Evolutionary conservation across 192 early-diverging fungal genomes (phyloP).

Genomic region (Backusella luteola): DNA sequence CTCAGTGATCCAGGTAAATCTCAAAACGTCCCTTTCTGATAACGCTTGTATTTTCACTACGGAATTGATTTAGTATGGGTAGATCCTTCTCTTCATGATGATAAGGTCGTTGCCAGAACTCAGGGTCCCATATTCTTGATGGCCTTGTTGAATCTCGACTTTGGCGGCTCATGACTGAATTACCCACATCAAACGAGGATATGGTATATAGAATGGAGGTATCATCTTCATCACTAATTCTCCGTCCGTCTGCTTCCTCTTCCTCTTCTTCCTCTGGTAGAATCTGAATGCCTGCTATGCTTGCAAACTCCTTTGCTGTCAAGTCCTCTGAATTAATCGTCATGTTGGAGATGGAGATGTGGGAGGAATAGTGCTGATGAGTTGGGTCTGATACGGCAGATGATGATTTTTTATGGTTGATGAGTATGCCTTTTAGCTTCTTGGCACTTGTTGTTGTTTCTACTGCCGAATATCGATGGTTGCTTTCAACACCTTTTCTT

Average conservation of each 20-base stretch:
- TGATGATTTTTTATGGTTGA: background rate
- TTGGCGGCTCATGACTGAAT: background rate
- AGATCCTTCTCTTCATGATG: background rate
- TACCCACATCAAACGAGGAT: background rate
- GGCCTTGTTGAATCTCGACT: background rate
- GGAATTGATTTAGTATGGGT: slow-evolving; percentile 10
- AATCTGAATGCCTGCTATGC: slow-evolving; percentile 26
- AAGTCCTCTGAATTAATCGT: slow-evolving; percentile 26
- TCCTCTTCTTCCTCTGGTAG: slow-evolving; percentile 6
- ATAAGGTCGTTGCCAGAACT: background rate
- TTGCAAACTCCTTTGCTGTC: slow-evolving; percentile 32
- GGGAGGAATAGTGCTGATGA: background rate
- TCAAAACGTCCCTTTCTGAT: slow-evolving; percentile 32
- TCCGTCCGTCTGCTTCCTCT: background rate
- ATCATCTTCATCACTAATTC: background rate
- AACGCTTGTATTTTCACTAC: slow-evolving; percentile 4
- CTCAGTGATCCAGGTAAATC: slow-evolving; percentile 15
- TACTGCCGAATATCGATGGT: background rate
- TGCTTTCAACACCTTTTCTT: background rate
- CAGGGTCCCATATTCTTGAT: background rate
- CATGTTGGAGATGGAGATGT: slow-evolving; percentile 7
- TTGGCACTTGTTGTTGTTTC: background rate
- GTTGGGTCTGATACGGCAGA: background rate
- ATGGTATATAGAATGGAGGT: background rate
- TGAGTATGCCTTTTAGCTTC: background rate